Conservation (phyloP, 805 yeast genomes). For the Cyberlindnera petersonii region DNA sequence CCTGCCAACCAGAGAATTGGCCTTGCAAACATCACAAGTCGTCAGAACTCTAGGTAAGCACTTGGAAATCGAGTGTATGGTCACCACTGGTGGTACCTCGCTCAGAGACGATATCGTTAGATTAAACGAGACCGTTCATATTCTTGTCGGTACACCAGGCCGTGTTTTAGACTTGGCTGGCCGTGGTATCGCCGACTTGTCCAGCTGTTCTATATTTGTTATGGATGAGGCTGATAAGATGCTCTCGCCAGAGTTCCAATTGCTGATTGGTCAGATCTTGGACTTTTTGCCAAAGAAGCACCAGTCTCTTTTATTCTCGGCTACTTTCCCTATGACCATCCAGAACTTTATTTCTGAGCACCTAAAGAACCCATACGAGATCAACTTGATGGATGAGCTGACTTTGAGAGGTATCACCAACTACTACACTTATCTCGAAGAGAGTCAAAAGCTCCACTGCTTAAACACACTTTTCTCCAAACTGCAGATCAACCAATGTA, state of each 20-base stretch:
- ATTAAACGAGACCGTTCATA: constrained; percentile 88
- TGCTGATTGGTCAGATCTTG: constrained; percentile 81
- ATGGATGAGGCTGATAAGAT: constrained; percentile 99
- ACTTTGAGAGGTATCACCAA: constrained; percentile 96
- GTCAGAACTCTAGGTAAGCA: constrained; percentile 95
- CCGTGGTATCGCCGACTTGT: constrained; percentile 80
- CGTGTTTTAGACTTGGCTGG: constrained; percentile 92
- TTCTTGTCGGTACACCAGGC: constrained; percentile 97
- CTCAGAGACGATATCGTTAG: constrained; percentile 92
- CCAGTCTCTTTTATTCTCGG: constrained; percentile 87
- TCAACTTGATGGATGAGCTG: constrained; percentile 95
- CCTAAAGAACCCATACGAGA: constrained; percentile 87
- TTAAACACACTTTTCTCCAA: constrained; percentile 91
- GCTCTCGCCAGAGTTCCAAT: constrained; percentile 85
- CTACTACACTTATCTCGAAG: constrained; percentile 97
- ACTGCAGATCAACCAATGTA: constrained; percentile 92
- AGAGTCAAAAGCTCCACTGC: constrained; percentile 92
- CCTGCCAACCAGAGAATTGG: constrained; percentile 97
- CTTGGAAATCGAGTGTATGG: constrained; percentile 90
- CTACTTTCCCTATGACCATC: constrained; percentile 94
- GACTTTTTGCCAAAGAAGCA: constrained; percentile 72
- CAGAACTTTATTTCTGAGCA: constrained; percentile 90
- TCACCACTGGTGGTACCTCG: constrained; percentile 96
- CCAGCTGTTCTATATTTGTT: constrained; percentile 80
- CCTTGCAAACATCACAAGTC: constrained; percentile 95